Conservation (phyloP, 805 yeast species). For the Saccharomyces kudriavzevii region DNA sequence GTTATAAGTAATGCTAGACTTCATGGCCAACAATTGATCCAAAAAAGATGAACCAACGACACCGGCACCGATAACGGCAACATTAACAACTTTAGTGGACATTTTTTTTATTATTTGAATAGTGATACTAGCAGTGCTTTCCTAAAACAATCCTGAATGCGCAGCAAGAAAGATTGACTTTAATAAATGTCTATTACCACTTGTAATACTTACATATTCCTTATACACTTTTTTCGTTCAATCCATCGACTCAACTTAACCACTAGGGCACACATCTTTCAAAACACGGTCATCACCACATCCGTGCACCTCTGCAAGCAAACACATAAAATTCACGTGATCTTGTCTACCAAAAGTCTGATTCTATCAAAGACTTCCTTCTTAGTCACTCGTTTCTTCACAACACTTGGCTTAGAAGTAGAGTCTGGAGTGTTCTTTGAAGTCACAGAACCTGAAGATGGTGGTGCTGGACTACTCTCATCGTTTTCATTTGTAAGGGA, state of each 20-base stretch:
- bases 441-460: neutral
- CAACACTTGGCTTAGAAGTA: slow-evolving; percentile 6
- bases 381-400: slow-evolving; percentile 28
- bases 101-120: slow-evolving; percentile 22
- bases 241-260: neutral
- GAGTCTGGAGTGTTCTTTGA: neutral
- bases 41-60: slow-evolving; percentile 91
- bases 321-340: slow-evolving; percentile 9
- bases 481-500: neutral
- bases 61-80: slow-evolving; percentile 81
- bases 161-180: neutral
- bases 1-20: slow-evolving; percentile 58
- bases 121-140: neutral
- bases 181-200: neutral
- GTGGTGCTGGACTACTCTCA: neutral
- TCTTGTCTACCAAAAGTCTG: slow-evolving; percentile 20
- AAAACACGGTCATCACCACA: neutral
- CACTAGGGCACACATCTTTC: neutral
- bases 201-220: neutral
- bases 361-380: slow-evolving; percentile 29
- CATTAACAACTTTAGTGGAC: slow-evolving; percentile 46
- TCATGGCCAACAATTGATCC: slow-evolving; percentile 61
- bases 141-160: neutral
- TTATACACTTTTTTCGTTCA: neutral
- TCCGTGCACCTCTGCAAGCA: neutral